phyloP scores from a whole-genome alignment of 345 rosid species.

The Hibiscus tridactylites region DNA sequence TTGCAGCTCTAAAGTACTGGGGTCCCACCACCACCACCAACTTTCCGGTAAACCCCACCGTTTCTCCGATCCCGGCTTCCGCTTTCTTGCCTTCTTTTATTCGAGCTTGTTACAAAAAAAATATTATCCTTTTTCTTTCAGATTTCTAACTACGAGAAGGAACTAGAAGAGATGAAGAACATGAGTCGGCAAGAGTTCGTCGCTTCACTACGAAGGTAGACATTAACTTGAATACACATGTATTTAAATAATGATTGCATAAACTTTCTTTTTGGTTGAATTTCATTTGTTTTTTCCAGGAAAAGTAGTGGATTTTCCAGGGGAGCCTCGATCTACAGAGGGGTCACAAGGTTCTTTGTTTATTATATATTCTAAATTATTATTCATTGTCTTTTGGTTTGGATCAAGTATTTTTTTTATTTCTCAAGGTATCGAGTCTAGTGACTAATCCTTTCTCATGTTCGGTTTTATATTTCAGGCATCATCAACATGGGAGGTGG shows the following conservation, averaged over 20 bases:
- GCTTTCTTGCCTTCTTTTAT: not conserved
- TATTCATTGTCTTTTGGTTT: not conserved
- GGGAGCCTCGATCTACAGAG: constrained; percentile 75
- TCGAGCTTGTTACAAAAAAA: too few relatives aligned
- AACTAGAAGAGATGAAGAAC: constrained; percentile 43
- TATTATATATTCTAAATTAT: not conserved
- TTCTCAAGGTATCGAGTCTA: too few relatives aligned
- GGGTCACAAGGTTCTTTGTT: constrained; percentile 56
- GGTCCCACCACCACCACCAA: not conserved
- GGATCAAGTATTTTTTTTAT: too few relatives aligned
- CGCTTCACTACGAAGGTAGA: constrained; percentile 27
- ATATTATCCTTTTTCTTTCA: constrained; percentile 1
- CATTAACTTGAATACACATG: not conserved
- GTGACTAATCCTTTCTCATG: not conserved
- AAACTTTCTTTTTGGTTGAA: not conserved
- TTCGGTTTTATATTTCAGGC: constrained; percentile 27
- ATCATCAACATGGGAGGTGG: constrained; percentile 96
- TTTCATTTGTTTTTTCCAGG: constrained; percentile 21
- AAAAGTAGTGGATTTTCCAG: constrained; percentile 75
- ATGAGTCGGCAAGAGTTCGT: constrained; percentile 2
- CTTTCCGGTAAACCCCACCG: constrained; percentile 15
- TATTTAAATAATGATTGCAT: not conserved
- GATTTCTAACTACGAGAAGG: constrained; percentile 36
- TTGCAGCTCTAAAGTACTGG: constrained; percentile 72
- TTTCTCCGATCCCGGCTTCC: not conserved